Evolutionary conservation across 345 rosid species (phyloP).

Genomic region (Boechera divaricarpa): DNA sequence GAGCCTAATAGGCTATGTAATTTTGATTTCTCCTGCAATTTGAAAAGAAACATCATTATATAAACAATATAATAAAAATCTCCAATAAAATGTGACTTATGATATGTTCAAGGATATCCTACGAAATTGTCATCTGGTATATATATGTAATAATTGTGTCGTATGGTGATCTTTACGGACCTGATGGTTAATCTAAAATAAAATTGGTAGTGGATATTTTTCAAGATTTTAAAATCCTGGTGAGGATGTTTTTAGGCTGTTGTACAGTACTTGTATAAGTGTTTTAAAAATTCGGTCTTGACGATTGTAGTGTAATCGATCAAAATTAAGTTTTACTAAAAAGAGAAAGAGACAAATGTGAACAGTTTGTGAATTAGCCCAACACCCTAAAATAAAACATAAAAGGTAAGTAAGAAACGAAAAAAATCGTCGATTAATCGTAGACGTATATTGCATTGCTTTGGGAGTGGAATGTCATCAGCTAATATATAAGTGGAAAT

Average conservation of each 20-base stretch:
- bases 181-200: background rate
- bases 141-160: background rate
- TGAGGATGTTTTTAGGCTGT: background rate
- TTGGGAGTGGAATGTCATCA: slow-evolving; percentile 11
- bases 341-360: background rate
- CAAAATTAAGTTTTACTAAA: background rate
- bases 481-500: background rate
- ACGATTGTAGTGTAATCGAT: background rate
- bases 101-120: too few relatives aligned
- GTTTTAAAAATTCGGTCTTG: background rate
- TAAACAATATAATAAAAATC: too few relatives aligned
- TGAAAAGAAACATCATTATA: background rate
- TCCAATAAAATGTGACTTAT: too few relatives aligned
- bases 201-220: background rate
- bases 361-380: background rate
- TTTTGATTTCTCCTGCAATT: background rate
- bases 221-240: background rate
- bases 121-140: background rate
- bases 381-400: background rate
- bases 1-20: background rate
- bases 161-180: background rate
- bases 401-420: background rate
- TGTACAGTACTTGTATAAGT: background rate
- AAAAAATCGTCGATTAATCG: background rate
- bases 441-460: background rate